Base-by-base conservation (phyloP, 2,329 filamentous ascomycete species). In the Pseudocercospora vitis region DNA sequence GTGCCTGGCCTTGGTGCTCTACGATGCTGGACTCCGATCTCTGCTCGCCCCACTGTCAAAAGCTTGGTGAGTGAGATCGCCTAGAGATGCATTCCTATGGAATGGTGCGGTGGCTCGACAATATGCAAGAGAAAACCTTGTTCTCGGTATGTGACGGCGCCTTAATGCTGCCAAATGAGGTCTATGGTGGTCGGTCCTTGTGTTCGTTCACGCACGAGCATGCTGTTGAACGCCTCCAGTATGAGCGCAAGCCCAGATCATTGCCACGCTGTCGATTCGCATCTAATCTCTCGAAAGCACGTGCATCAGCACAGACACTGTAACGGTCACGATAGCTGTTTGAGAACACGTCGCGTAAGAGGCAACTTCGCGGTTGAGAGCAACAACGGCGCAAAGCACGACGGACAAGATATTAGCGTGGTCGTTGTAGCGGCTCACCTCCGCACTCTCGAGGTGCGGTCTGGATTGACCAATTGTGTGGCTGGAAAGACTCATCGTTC, bases 151-250 rank as follows among this genome's bases (percentile, higher is more conserved):
- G 7, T 11, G 35, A 11, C 26, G 11, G 26, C 11, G 26, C 26
- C 6, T 11, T 11, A 21, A 39, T 39, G 16, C 35, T 39, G 35
- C 12, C 16, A 21, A 39, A 18, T 11, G 21, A 9, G 12, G 19
- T 18, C 19, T 11, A 8, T 39, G 9, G 35, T n/a, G n/a, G n/a
- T n/a, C n/a, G n/a, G n/a, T n/a, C n/a, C n/a, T n/a, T n/a, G n/a
- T n/a, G n/a, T 39, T 18, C 35, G 35, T 39, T 19, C 8, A 40
- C 37, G 37, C 37, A 16, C 23, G 19, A 19, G 8, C 16, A 47
- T 14, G 44, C 23, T 14, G 44, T 47, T 47, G 44, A 47, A 28
- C 28, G 44, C 28, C 44, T 47, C 26, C 18, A 12, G n/a, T 7
- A 40, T 11, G 37, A 19, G 19, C 37, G 37, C 37, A 19, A 40